Base-by-base conservation (phyloP, 2,329 filamentous ascomycete genomes). In the Verticillium klebahnii region DNA sequence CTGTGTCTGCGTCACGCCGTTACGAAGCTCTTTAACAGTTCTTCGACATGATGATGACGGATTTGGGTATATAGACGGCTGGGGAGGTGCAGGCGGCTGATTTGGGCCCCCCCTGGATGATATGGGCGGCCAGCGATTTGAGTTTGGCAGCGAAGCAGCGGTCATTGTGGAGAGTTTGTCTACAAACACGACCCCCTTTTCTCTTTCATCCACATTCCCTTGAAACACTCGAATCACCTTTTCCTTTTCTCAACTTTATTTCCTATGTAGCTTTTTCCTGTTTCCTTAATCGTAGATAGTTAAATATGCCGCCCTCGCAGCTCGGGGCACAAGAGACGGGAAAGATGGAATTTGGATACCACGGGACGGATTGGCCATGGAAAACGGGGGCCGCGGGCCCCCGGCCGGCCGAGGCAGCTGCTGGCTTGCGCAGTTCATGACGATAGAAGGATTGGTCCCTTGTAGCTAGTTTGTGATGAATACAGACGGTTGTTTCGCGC, bases 231-330 rank as follows among this genome's bases (percentile, higher is more conserved):
- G 5, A 19, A n/a, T 55, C 29, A 29, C 29, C 29, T 29, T 54
- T 57, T 54, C 14, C 58, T 58, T 39, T 58, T 36, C 56, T 57
- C 31, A 56, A 55, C 8, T 17, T 29, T 58, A 19, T 52, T 37
- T 45, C 15, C 14, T 61, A 34, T 32, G 31, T 58, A 29, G 40
- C 31, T 9, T n/a, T 45, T 45, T 45, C 56, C 19, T 62, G 11
- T 50, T 25, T 64, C 23, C 36, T 54, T 19, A 37, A 25, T 56
- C 57, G 36, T 58, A 58, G 57, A 58, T 58, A 58, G 57, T 29
- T 14, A 25, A 45, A 45, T 50, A n/a, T 50, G 19, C 57, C 32
- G 57, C 37, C 36, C 57, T 32, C 36, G 57, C n/a, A 40, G 57
- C 40, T 25, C 32, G 36, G 31, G 23, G 37, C 56, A 19, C 56